Base-by-base conservation (phyloP, 208 protist species). In the Leishmania arabica region DNA sequence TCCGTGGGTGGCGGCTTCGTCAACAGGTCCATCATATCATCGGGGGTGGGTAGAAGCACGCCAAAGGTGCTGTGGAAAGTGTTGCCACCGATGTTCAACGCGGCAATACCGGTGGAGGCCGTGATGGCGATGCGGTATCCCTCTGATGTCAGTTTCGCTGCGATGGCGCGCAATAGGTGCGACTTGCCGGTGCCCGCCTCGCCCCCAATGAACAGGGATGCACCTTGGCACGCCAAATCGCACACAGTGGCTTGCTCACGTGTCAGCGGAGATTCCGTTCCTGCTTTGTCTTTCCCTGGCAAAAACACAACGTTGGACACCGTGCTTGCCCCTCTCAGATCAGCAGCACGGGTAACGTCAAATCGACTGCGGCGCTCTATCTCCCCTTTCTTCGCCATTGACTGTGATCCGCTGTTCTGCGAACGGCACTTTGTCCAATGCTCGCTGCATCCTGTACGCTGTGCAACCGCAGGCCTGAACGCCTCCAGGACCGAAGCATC, bases 151-250 rank as follows among this genome's bases (percentile, higher is more conserved):
- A 97, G 84, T 27, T 78, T 71, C 19, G 62, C 54, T 24, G 95
- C 91, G 51, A 98, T 96, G 19, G 84, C 84, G 40, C 89, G 88
- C 40, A 97, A 85, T 2, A 98, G 75, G 62, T 92, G 87, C 0
- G 93, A 95, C 83, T 98, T 98, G 8, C 96, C 96, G 0, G 96
- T 98, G 34, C 96, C 96, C 0, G 95, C 96, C 8, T 92, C 93
- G 34, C 96, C 96, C 3, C 92, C 95, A 54, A 98, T 91, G 80
- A 96, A 96, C 13, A 98, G 86, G 34, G 89, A 95, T 7, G 90
- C 86, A 1, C 83, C 79, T n/a, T 90, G 77, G 4, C 89, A 83
- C 4, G 93, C 82, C 64, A 86, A 9, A 74, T 76, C 65, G 24
- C 80, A 70, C 19, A 86, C 82, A 5, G 2, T 53, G 34, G 51